Evolutionary conservation across 306 rosid species (phyloP).

Genomic region (Cucurbita maxima): DNA sequence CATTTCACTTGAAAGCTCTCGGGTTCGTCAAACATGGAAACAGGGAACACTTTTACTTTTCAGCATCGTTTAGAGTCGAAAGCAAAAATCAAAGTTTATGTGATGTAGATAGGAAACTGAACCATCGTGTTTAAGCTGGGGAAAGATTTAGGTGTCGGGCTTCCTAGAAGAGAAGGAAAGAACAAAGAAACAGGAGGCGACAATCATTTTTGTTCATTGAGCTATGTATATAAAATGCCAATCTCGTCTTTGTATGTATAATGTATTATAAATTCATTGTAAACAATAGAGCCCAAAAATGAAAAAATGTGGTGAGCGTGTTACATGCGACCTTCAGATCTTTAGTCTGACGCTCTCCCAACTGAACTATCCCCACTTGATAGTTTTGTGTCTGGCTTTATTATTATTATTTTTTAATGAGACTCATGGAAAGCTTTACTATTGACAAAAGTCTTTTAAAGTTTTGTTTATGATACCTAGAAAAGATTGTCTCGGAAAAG

Average conservation of each 20-base stretch:
- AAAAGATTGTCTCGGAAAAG: too few species aligned
- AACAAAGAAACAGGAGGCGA: neutral
- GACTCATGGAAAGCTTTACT: too few species aligned
- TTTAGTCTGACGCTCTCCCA: conserved; percentile 6
- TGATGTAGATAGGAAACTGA: conserved; percentile 57
- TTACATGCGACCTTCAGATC: conserved; percentile 3
- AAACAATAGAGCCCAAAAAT: neutral
- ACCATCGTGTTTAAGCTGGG: conserved; percentile 23
- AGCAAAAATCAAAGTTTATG: conserved; percentile 38
- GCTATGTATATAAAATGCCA: neutral
- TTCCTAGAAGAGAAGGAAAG: neutral
- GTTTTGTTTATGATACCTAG: too few species aligned
- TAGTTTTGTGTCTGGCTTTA: too few species aligned
- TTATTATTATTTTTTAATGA: too few species aligned
- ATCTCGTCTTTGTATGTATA: neutral
- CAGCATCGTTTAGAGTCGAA: conserved; percentile 29
- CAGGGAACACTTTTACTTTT: neutral
- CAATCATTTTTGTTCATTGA: neutral
- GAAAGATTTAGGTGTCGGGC: neutral
- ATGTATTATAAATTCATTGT: neutral
- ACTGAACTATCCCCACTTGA: neutral
- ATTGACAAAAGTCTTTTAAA: too few species aligned
- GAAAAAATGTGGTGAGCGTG: conserved; percentile 3
- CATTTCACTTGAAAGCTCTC: neutral
- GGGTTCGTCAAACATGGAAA: neutral